Evolutionary conservation across 2,329 filamentous ascomycete genomes (phyloP).

Genomic region (Scedosporium boydii): DNA sequence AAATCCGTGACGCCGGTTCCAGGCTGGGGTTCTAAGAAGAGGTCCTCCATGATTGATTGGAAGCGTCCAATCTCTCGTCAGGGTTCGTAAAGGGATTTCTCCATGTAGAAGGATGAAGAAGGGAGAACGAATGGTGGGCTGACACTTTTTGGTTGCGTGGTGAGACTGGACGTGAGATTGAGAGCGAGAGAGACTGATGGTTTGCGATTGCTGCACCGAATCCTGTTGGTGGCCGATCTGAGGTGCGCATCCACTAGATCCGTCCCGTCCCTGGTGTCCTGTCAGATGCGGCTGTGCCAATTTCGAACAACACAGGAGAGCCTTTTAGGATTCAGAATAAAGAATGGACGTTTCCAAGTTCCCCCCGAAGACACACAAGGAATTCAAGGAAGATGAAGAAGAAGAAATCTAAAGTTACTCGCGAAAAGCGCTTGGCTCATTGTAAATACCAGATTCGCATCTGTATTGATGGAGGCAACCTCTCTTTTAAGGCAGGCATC

Average conservation of each 20-base stretch:
- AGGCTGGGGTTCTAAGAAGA: background rate
- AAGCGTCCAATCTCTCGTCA: background rate
- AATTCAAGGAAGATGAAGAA: background rate
- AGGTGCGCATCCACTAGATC: background rate
- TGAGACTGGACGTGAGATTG: background rate
- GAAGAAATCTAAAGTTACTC: too few relatives aligned
- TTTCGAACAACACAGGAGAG: too few relatives aligned
- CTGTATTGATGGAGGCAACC: background rate
- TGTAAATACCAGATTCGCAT: background rate
- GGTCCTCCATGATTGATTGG: background rate
- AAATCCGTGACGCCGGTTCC: background rate
- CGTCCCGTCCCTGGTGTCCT: background rate
- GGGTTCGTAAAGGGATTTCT: background rate
- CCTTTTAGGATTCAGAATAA: too few relatives aligned
- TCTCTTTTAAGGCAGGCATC: background rate
- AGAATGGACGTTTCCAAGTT: too few relatives aligned
- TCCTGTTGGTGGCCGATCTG: background rate
- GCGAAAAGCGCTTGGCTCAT: background rate
- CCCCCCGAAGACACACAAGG: too few relatives aligned
- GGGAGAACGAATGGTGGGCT: background rate
- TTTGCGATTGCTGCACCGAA: background rate
- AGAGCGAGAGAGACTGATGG: background rate
- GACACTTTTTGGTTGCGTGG: background rate
- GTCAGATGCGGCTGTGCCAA: too few relatives aligned
- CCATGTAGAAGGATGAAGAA: background rate